Percentiles rank a stretch among this genome's conserved stretches.
Evolutionary conservation across 345 rosid genomes (phyloP).

Genomic region (Populus alba): DNA sequence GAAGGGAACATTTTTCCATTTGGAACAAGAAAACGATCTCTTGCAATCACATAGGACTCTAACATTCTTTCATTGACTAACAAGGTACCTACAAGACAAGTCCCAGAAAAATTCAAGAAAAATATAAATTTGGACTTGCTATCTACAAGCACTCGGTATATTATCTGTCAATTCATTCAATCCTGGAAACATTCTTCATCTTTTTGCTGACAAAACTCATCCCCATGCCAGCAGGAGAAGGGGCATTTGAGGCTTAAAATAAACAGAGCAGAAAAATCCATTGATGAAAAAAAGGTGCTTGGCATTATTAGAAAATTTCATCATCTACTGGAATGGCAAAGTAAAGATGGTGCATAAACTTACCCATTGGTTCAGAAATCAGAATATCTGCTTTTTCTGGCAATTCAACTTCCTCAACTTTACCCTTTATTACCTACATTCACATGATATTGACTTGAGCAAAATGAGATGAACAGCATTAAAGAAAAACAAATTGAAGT

Average conservation of each 20-base stretch:
- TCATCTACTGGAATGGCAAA: neutral
- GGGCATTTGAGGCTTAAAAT: neutral
- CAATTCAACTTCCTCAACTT: slow-evolving; percentile 92
- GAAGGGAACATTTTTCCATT: slow-evolving; percentile 95
- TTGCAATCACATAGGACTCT: slow-evolving; percentile 94
- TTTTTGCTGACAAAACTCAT: slow-evolving; percentile 3
- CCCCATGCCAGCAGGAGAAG: neutral
- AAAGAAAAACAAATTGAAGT: neutral
- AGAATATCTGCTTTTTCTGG: slow-evolving; percentile 96
- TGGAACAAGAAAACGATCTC: slow-evolving; percentile 85
- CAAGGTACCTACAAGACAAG: slow-evolving; percentile 65
- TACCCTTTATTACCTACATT: slow-evolving; percentile 85
- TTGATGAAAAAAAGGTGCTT: neutral
- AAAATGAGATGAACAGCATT: neutral
- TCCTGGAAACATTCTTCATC: neutral
- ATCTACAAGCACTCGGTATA: neutral
- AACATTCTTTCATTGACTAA: slow-evolving; percentile 97
- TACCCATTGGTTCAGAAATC: slow-evolving; percentile 99
- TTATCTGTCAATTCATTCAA: slow-evolving; percentile 1
- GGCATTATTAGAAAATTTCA: neutral
- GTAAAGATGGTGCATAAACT: slow-evolving; percentile 12
- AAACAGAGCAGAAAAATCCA: neutral
- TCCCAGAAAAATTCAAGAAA: slow-evolving; percentile 1
- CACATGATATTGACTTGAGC: slow-evolving; percentile 6
- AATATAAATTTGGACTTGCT: neutral